Evolutionary conservation across 2,329 filamentous ascomycete genomes (phyloP).

Genomic region (Paecilomyces fulvus): DNA sequence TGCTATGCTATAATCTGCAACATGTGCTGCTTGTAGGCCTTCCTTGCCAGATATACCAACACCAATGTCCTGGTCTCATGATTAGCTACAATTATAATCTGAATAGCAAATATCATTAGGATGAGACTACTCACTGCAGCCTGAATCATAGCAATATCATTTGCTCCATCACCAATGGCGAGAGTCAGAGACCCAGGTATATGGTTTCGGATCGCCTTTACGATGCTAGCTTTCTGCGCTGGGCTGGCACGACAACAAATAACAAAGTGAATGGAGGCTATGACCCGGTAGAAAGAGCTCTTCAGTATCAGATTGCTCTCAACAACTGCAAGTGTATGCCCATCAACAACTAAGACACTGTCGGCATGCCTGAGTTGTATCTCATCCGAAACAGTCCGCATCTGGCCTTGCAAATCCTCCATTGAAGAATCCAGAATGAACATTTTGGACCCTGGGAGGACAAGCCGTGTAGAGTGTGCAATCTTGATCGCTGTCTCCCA

Average conservation of each 20-base stretch:
- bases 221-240: slow-evolving; percentile 66
- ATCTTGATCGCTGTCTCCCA: slow-evolving; percentile 82
- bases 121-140: slow-evolving; percentile 46
- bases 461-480: slow-evolving; percentile 62
- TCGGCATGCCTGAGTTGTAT: slow-evolving; percentile 42
- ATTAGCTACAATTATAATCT: not conserved
- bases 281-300: slow-evolving; percentile 63
- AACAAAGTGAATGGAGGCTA: slow-evolving; percentile 63
- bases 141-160: slow-evolving; percentile 82
- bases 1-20: slow-evolving; percentile 71
- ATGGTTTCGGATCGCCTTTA: slow-evolving; percentile 60
- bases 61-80: slow-evolving; percentile 53
- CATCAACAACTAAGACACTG: slow-evolving; percentile 68
- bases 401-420: slow-evolving; percentile 55
- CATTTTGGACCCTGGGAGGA: slow-evolving; percentile 59
- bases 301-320: slow-evolving; percentile 53
- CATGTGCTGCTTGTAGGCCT: slow-evolving; percentile 67
- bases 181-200: slow-evolving; percentile 64
- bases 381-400: slow-evolving; percentile 53
- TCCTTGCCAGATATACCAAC: slow-evolving; percentile 76
- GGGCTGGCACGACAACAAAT: slow-evolving; percentile 76
- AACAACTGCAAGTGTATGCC: slow-evolving; percentile 61
- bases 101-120: not conserved
- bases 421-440: slow-evolving; percentile 59
- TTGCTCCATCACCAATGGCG: slow-evolving; percentile 74